Percentiles rank a stretch among this genome's conserved stretches.
Conservation (phyloP, 345 rosid genomes). For the Gossypium bickii region DNA sequence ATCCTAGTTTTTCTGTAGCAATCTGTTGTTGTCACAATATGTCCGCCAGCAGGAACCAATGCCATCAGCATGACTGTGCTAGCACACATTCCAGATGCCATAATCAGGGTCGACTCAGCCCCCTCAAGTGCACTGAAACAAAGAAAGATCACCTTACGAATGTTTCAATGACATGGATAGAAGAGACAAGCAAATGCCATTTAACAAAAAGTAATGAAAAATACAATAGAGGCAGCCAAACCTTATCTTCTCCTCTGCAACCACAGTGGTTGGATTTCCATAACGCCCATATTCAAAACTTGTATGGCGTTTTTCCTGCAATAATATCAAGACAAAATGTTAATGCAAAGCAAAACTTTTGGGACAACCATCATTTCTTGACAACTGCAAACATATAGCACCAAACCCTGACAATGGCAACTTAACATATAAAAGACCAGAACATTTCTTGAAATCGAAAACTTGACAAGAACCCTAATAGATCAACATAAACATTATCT, state of each 20-base stretch:
- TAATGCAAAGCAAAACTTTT: neutral
- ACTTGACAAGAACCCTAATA: neutral
- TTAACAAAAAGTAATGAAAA: neutral
- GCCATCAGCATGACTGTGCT: constrained; percentile 87
- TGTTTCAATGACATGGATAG: neutral
- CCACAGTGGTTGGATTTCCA: constrained; percentile 94
- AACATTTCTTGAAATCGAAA: neutral
- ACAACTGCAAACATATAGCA: neutral
- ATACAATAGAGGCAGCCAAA: constrained; percentile 18
- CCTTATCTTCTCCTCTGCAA: constrained; percentile 87
- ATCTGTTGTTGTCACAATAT: constrained; percentile 88
- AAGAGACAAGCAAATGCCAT: neutral
- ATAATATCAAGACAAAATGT: constrained; percentile 7
- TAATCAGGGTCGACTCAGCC: constrained; percentile 83
- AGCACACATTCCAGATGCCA: constrained; percentile 99
- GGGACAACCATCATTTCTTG: neutral
- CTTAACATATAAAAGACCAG: neutral
- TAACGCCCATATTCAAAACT: constrained; percentile 98
- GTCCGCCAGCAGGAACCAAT: constrained; percentile 97
- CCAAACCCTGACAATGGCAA: neutral
- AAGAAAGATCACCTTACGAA: constrained; percentile 9
- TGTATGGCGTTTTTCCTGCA: constrained; percentile 70
- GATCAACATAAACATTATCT: neutral
- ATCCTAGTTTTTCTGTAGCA: constrained; percentile 94
- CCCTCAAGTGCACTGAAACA: constrained; percentile 85